phyloP scores from a whole-genome alignment of 371 early-diverging fungal species.

The Saksenaea vasiformis region DNA sequence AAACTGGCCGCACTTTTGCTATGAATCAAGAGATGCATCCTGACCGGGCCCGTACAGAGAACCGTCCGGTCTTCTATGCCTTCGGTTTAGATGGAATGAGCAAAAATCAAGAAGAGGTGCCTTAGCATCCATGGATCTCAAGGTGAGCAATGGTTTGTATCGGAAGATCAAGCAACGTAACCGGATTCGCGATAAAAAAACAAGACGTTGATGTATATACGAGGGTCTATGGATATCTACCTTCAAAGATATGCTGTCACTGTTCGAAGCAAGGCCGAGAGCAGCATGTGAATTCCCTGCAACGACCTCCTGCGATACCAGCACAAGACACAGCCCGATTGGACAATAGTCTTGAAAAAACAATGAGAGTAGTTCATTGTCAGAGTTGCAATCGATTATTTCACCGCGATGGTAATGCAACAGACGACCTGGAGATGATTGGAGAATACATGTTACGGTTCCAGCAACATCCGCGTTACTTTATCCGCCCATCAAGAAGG shows the following conservation, averaged over 20 bases:
- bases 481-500: too few relatives aligned
- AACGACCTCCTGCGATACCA: neutral
- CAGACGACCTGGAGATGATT: neutral
- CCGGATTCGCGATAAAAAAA: too few relatives aligned
- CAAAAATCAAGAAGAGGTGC: too few relatives aligned
- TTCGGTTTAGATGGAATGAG: neutral
- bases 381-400: too few relatives aligned
- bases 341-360: too few relatives aligned
- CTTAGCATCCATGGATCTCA: neutral
- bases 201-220: neutral
- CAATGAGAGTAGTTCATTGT: too few relatives aligned
- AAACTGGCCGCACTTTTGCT: neutral
- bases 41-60: neutral
- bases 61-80: neutral
- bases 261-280: neutral
- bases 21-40: neutral
- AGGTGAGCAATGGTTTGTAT: too few relatives aligned
- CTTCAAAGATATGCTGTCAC: neutral
- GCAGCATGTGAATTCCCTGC: neutral
- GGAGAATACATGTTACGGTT: too few relatives aligned
- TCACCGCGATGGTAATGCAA: too few relatives aligned
- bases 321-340: neutral
- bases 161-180: too few relatives aligned
- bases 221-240: neutral
- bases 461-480: too few relatives aligned